Percentiles rank a stretch among this genome's conserved stretches.
phyloP scores from a whole-genome alignment of 768 basidiomycete genomes.

The Leccinellum rugosiceps region DNA sequence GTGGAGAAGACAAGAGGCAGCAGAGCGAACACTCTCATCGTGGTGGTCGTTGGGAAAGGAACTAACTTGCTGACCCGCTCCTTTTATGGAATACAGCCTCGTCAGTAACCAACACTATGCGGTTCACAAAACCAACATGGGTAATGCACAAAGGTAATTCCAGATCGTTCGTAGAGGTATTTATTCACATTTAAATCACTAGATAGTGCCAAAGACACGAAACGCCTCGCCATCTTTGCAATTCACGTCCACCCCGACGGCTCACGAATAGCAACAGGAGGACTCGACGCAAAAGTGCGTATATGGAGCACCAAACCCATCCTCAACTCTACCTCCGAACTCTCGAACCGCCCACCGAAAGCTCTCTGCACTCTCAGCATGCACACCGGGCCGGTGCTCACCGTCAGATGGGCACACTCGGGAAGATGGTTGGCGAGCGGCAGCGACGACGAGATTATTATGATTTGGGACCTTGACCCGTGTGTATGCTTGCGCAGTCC shows the following conservation, averaged over 20 bases:
- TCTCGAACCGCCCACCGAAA: slow-evolving; percentile 73
- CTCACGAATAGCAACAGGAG: slow-evolving; percentile 95
- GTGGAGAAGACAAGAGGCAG: slow-evolving; percentile 36
- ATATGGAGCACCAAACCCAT: slow-evolving; percentile 98
- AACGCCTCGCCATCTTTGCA: slow-evolving; percentile 84
- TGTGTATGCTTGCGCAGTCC: slow-evolving; percentile 38
- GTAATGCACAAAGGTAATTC: slow-evolving; percentile 68
- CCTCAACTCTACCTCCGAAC: slow-evolving; percentile 66
- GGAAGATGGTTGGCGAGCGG: slow-evolving; percentile 95
- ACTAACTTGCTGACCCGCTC: not conserved
- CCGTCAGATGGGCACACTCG: slow-evolving; percentile 90
- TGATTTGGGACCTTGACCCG: slow-evolving; percentile 98
- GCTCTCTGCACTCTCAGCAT: slow-evolving; percentile 86
- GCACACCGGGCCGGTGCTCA: slow-evolving; percentile 91
- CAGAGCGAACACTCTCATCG: slow-evolving; percentile 40
- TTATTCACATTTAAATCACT: not conserved
- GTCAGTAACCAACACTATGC: slow-evolving; percentile 43
- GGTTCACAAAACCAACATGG: slow-evolving; percentile 89
- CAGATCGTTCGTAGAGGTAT: not conserved
- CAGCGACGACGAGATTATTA: slow-evolving; percentile 91
- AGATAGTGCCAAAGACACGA: slow-evolving; percentile 51
- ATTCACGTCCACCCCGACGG: slow-evolving; percentile 95
- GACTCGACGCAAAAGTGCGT: slow-evolving; percentile 91
- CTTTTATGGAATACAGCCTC: not conserved
- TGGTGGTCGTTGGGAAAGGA: not conserved